Percentiles rank a stretch among this genome's conserved stretches.
These are phyloP conservation scores for Aspergillus sparsus DNA, from an alignment of 495 filamentous ascomycete genomes.

Conservation along the genomic window DNA sequence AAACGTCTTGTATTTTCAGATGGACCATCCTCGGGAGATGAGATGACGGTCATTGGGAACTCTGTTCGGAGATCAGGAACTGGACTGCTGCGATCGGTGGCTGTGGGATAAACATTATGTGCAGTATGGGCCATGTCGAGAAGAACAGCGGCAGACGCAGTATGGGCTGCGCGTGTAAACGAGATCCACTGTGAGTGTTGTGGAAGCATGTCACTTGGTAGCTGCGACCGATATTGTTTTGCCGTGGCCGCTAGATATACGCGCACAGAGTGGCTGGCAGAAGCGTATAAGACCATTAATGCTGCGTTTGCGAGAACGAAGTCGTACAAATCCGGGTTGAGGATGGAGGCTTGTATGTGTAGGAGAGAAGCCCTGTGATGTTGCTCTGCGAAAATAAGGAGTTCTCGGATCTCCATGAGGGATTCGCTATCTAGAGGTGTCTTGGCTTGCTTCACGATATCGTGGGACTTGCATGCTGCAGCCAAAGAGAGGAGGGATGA, in stretches of 20 bases:
- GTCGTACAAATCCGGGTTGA: conserved; percentile 34
- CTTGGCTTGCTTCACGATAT: conserved; percentile 33
- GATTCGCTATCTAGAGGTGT: conserved; percentile 17
- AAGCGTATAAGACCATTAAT: conserved; percentile 50
- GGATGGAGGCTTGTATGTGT: conserved; percentile 32
- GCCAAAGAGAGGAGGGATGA: conserved; percentile 42
- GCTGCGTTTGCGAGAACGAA: conserved; percentile 45
- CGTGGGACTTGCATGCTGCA: conserved; percentile 41
- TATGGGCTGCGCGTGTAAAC: conserved; percentile 39
- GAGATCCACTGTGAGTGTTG: conserved; percentile 44
- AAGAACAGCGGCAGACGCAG: conserved; percentile 40
- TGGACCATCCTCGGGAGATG: conserved; percentile 25
- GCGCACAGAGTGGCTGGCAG: conserved; percentile 38
- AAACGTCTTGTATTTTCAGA: conserved; percentile 24
- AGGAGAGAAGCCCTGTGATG: conserved; percentile 39
- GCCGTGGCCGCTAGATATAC: conserved; percentile 38
- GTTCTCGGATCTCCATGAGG: conserved; percentile 28
- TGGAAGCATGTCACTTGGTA: conserved; percentile 30
- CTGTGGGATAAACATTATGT: not conserved
- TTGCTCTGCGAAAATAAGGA: conserved; percentile 32
- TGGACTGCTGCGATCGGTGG: not conserved
- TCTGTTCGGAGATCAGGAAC: not conserved
- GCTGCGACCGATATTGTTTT: conserved; percentile 16
- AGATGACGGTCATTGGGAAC: not conserved
- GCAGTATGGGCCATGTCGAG: conserved; percentile 21